Conservation (phyloP, 2,329 filamentous ascomycete species). For the Pyricularia pennisetigena region DNA sequence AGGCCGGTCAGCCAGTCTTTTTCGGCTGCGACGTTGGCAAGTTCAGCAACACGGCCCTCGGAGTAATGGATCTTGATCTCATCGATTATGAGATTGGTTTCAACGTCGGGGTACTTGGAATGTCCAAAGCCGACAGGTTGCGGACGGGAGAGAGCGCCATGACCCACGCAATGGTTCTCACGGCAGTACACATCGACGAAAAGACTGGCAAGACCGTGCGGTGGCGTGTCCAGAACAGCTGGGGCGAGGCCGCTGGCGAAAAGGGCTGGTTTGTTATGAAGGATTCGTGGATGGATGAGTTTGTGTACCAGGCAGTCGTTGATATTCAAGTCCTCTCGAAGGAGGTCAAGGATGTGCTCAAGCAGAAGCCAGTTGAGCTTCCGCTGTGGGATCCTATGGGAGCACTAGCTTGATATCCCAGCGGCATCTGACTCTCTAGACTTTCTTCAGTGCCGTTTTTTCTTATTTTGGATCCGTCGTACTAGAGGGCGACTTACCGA, state of each 20-base stretch:
- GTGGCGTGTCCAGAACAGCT: slow-evolving; percentile 84
- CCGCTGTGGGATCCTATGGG: slow-evolving; percentile 79
- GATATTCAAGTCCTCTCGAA: slow-evolving; percentile 58
- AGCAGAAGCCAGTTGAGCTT: slow-evolving; percentile 59
- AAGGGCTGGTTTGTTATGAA: slow-evolving; percentile 88
- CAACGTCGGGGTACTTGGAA: slow-evolving; percentile 60
- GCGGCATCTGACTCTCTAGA: too few species aligned
- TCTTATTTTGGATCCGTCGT: neutral
- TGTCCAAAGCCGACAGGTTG: slow-evolving; percentile 69
- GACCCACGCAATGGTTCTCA: slow-evolving; percentile 91
- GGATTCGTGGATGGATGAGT: slow-evolving; percentile 71
- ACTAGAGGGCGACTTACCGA: neutral
- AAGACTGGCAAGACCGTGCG: slow-evolving; percentile 53
- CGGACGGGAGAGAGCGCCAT: slow-evolving; percentile 68
- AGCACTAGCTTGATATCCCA: slow-evolving; percentile 44
- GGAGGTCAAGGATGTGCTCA: slow-evolving; percentile 60
- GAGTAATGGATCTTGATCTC: slow-evolving; percentile 72
- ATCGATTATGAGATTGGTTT: slow-evolving; percentile 80
- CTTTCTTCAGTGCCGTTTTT: neutral
- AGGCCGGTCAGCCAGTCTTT: slow-evolving; percentile 71
- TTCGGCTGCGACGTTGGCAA: slow-evolving; percentile 86
- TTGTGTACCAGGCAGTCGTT: slow-evolving; percentile 79
- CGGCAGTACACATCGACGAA: slow-evolving; percentile 68
- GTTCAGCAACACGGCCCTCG: slow-evolving; percentile 55
- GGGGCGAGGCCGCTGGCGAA: slow-evolving; percentile 60